Evolutionary conservation across 257 asterid genomes (phyloP).

Genomic region (Jacaranda mimosifolia): DNA sequence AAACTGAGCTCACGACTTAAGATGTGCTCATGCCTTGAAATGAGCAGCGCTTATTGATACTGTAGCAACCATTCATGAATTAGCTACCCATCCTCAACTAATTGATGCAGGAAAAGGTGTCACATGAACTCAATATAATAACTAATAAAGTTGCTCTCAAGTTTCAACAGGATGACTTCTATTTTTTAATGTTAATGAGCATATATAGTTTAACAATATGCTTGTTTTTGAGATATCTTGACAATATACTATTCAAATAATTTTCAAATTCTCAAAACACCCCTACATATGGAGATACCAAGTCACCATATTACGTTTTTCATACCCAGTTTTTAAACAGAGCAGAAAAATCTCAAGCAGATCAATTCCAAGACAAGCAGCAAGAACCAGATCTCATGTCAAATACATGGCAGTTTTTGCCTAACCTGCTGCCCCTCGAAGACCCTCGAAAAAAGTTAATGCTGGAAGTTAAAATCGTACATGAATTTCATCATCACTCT

Average conservation of each 20-base stretch:
- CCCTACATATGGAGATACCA: not conserved
- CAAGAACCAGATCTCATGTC: slow-evolving; percentile 17
- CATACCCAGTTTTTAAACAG: not conserved
- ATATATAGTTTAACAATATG: slow-evolving; percentile 3
- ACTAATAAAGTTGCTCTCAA: too few species aligned
- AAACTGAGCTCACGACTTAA: too few species aligned
- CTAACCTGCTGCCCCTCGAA: not conserved
- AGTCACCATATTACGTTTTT: not conserved
- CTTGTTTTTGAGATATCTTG: not conserved
- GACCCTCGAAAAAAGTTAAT: not conserved
- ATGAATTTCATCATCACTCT: not conserved
- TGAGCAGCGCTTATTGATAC: too few species aligned
- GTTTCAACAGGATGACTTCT: not conserved
- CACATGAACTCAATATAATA: too few species aligned
- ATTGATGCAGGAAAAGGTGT: too few species aligned
- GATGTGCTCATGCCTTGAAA: too few species aligned
- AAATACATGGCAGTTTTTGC: not conserved
- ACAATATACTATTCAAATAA: not conserved
- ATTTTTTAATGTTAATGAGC: slow-evolving; percentile 1
- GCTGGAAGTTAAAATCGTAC: not conserved
- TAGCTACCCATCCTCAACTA: too few species aligned
- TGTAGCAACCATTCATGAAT: too few species aligned
- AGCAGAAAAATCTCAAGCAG: slow-evolving; percentile 13
- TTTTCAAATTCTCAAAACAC: not conserved
- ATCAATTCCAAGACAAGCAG: slow-evolving; percentile 4